A percentile compares a stretch with the other conserved stretches of the same genome.
These are phyloP conservation scores for Dorcoceras hygrometricum DNA, from an alignment of 257 asterid species.

Conservation along the genomic window DNA sequence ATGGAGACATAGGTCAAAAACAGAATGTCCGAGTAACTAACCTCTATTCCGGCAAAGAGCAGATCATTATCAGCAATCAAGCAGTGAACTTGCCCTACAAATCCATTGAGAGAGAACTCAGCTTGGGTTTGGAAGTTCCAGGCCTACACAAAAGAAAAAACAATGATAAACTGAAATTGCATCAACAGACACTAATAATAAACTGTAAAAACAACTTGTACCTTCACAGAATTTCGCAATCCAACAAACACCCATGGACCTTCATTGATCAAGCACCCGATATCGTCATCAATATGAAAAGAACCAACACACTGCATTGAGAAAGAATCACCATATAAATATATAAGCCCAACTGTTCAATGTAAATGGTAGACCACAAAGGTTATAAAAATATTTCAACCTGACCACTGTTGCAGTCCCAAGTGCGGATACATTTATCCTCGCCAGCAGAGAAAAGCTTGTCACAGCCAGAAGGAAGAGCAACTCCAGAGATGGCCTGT, in stretches of 20 bases:
- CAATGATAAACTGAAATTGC: background rate
- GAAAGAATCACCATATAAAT: background rate
- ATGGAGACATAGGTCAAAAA: background rate
- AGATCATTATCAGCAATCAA: constrained; percentile 34
- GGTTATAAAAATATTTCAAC: constrained; percentile 20
- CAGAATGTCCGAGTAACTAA: constrained; percentile 12
- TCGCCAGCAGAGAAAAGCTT: constrained; percentile 46
- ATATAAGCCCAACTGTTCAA: background rate
- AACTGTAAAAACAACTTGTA: background rate
- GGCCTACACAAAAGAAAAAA: constrained; percentile 33
- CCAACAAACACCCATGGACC: background rate
- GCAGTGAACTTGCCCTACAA: constrained; percentile 49
- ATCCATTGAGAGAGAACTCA: constrained; percentile 36
- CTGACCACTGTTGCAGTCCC: constrained; percentile 61
- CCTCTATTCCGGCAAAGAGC: constrained; percentile 68
- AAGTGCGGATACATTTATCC: constrained; percentile 34
- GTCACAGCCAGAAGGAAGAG: constrained; percentile 43
- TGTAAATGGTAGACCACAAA: background rate
- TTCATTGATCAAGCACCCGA: background rate
- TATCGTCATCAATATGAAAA: background rate
- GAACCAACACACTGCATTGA: background rate
- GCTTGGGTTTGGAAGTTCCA: constrained; percentile 43
- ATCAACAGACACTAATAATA: background rate
- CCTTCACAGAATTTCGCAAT: background rate
- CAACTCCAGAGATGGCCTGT: constrained; percentile 48